Percentiles rank a stretch among this genome's conserved stretches.
Evolutionary conservation across 1,139 yeast genomes (phyloP).

Genomic region (Diutina sp.): DNA sequence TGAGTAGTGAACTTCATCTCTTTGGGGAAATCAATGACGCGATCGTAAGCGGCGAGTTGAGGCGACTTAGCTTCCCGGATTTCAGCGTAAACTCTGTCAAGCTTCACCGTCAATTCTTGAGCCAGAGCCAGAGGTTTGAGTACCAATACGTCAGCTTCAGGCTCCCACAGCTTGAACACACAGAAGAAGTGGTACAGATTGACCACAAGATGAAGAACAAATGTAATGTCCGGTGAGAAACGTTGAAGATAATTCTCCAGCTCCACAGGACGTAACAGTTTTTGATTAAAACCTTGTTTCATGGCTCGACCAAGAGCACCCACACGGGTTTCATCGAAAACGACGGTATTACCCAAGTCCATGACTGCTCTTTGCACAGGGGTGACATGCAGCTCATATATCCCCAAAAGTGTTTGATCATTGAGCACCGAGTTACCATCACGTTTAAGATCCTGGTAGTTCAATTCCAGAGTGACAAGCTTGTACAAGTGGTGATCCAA

Average conservation of each 20-base stretch:
- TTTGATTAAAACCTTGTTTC: constrained; percentile 67
- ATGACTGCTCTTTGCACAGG: constrained; percentile 66
- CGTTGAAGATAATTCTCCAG: constrained; percentile 38
- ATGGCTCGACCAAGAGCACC: constrained; percentile 85
- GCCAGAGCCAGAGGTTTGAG: constrained; percentile 62
- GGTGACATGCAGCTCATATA: constrained; percentile 66
- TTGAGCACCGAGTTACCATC: constrained; percentile 56
- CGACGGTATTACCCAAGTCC: constrained; percentile 63
- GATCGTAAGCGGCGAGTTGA: constrained; percentile 26
- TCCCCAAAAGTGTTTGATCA: constrained; percentile 48
- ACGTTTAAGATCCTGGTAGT: constrained; percentile 41
- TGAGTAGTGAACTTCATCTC: constrained; percentile 38
- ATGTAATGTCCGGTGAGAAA: constrained; percentile 48
- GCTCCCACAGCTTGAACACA: constrained; percentile 56
- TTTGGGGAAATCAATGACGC: constrained; percentile 37
- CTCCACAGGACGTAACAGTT: constrained; percentile 38
- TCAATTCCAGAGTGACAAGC: constrained; percentile 54
- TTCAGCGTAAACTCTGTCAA: constrained; percentile 45
- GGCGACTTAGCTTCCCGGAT: constrained; percentile 33
- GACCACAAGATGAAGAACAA: constrained; percentile 59
- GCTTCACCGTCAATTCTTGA: constrained; percentile 42
- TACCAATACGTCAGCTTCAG: constrained; percentile 39
- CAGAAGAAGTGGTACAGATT: constrained; percentile 70
- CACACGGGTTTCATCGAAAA: constrained; percentile 53
- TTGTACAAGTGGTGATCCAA: constrained; percentile 44